These are phyloP conservation scores for Ustulina deusta DNA, from an alignment of 2,329 filamentous ascomycete genomes.

Conservation along the genomic window DNA sequence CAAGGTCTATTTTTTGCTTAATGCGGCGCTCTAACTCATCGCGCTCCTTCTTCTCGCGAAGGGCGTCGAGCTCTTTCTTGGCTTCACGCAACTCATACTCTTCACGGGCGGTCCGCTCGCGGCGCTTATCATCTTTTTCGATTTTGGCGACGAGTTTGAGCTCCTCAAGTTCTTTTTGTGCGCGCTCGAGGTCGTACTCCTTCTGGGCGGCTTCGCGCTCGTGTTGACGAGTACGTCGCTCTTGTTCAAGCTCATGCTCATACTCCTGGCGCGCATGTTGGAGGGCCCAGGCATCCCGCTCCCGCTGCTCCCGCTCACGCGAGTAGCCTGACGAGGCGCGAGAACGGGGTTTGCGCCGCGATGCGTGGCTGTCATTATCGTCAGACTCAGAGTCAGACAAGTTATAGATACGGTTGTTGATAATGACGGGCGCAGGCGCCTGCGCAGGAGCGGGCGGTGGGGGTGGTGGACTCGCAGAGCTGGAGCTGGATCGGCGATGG, in stretches of 20 bases:
- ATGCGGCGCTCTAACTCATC: slow-evolving; percentile 64
- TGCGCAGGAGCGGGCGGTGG: slow-evolving; percentile 45
- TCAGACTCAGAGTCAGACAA: slow-evolving; percentile 54
- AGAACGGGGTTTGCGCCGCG: slow-evolving; percentile 35
- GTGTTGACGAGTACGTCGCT: slow-evolving; percentile 53
- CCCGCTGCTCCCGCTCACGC: slow-evolving; percentile 39
- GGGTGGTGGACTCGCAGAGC: slow-evolving; percentile 43
- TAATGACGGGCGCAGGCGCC: slow-evolving; percentile 61
- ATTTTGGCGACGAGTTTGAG: slow-evolving; percentile 57
- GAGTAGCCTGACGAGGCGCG: slow-evolving; percentile 3
- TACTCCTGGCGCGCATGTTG: slow-evolving; percentile 52
- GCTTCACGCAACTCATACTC: slow-evolving; percentile 52
- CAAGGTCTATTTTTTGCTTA: slow-evolving; percentile 63
- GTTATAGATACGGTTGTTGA: slow-evolving; percentile 68
- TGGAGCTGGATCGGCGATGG: slow-evolving; percentile 60
- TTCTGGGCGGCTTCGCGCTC: slow-evolving; percentile 55
- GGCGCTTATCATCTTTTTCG: slow-evolving; percentile 58
- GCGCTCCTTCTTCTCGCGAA: slow-evolving; percentile 58
- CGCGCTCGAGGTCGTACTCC: slow-evolving; percentile 53
- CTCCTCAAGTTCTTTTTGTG: slow-evolving; percentile 56
- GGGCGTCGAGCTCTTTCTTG: slow-evolving; percentile 52
- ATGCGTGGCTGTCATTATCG: slow-evolving; percentile 56
- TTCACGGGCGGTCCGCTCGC: slow-evolving; percentile 56
- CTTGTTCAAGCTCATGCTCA: slow-evolving; percentile 47
- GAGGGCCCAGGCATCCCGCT: slow-evolving; percentile 49